Conservation (phyloP, 2,329 filamentous ascomycete species). For the Aspergillus awamori region DNA sequence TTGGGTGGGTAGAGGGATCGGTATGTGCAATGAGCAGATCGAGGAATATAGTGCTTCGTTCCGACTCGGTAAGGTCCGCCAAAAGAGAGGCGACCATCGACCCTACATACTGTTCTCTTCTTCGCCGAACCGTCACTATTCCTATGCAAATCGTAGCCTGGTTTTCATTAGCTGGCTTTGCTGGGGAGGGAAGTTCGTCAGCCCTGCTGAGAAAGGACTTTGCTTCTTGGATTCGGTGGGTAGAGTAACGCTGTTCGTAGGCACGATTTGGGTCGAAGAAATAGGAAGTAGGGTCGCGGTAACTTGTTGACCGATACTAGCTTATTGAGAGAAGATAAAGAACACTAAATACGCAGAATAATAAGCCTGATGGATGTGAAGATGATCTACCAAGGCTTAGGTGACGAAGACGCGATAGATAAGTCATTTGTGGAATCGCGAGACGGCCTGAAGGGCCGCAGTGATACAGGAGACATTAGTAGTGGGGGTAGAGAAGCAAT, state of each 20-base stretch:
- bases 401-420: too few relatives aligned
- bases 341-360: too few relatives aligned
- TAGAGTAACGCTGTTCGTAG: conserved; percentile 16
- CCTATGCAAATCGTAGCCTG: conserved; percentile 43
- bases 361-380: too few relatives aligned
- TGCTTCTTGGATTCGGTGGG: conserved; percentile 13
- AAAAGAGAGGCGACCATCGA: conserved; percentile 47
- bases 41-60: conserved; percentile 44
- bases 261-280: conserved; percentile 20
- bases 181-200: neutral
- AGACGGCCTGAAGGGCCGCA: neutral
- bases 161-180: neutral
- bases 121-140: conserved; percentile 45
- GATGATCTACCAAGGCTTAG: too few relatives aligned
- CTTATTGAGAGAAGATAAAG: neutral
- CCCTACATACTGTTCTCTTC: conserved; percentile 43
- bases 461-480: neutral
- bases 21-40: conserved; percentile 47
- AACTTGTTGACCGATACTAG: conserved; percentile 15
- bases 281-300: conserved; percentile 20
- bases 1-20: conserved; percentile 42
- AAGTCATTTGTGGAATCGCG: too few relatives aligned
- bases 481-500: too few relatives aligned
- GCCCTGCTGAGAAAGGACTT: conserved; percentile 11
- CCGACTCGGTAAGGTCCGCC: conserved; percentile 41